Evolutionary conservation across 2,329 filamentous ascomycete genomes (phyloP), one percentile per base, ranked within the genome.

Genomic region (Dothistroma pini): DNA sequence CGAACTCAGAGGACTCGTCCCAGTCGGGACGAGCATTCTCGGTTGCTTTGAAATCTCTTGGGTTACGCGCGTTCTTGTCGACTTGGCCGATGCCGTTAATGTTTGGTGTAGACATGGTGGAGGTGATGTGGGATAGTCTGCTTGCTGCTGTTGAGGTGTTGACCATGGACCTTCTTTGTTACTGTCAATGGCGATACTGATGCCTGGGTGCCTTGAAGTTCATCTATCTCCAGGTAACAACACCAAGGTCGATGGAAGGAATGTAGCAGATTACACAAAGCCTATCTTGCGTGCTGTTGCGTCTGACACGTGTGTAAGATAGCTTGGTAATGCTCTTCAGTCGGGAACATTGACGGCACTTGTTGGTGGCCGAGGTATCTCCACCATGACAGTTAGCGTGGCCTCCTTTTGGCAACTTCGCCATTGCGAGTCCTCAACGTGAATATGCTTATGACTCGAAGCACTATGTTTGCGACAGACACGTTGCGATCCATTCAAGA

Each of bases 31-130:
- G 85, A 5, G 82, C 81, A 35, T 80, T 79, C 76, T 92, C 86
- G 54, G 89, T 84, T 5, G 76, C 74, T 70, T 89, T 88, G 79
- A 92, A 92, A 77, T 92, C 87, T 75, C 89, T 87, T 1, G 84
- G 85, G 74, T 88, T 89, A 72, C 85, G 84, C 72, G 85, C 79
- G 16, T 22, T 48, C 22, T 55, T 50, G 56, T 62, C 62, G 32
- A 58, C 61, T 58, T 63, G 61, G 32, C 55, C 62, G 16, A 41
- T 61, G 25, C 62, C 62, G 35, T 25, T 48, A 2, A 16, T 50
- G n/a, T 4, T 38, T 16, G 56, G 29, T 4, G 44, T 16, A 14
- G 56, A 47, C 56, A 58, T 58, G 48, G n/a, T 55, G 53, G 34
- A 25, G 49, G 49, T 6, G 16, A 44, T 19, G 41, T 44, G 41